Base-by-base conservation (phyloP, 2,329 filamentous ascomycete species). In the Colletotrichum scovillei region DNA sequence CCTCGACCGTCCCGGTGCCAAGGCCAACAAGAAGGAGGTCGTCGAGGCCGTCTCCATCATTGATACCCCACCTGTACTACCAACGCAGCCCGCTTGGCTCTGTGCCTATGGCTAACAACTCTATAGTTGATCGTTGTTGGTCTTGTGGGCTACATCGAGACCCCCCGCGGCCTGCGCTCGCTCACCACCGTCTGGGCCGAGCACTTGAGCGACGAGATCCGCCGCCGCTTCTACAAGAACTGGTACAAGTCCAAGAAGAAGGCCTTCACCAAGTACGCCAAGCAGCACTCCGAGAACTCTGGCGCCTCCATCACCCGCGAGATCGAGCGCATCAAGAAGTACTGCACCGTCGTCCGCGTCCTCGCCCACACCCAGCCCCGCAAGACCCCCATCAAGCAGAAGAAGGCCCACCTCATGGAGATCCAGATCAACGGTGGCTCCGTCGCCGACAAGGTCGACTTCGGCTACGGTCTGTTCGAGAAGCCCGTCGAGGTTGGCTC, bases 241-340 rank as follows among this genome's bases (percentile, higher is more conserved):
- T 99, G 97, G 97, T 99, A 99, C 94, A 98, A 98, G 94, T 95
- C 92, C 92, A 99, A 99, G 95, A 98, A 98, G 95, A 99, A 99
- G 96, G 97, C 97, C 77, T 99, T 99, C 91, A 99, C 97, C 92
- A 98, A 97, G 92, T 99, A 99, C 90, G 95, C 97, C 91, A 99
- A 98, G 95, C 96, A 97, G 93, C 95, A 98, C 93, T 95, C 96
- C 78, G 96, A 98, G 91, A 93, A 88, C 90, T 94, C 87, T 88
- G 95, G 95, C 83, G 89, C 94, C 81, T 95, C 94, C 83, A 93
- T 98, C 90, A 95, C 94, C 87, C 94, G 94, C 85, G 97, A 99
- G 89, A 92, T 99, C 84, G 97, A 98, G 93, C 95, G 97, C 88
- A 98, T 99, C 89, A 98, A 98, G 95, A 98, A 98, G 92, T 99